Conservation (phyloP, 306 rosid species). For the Senna siamea region DNA sequence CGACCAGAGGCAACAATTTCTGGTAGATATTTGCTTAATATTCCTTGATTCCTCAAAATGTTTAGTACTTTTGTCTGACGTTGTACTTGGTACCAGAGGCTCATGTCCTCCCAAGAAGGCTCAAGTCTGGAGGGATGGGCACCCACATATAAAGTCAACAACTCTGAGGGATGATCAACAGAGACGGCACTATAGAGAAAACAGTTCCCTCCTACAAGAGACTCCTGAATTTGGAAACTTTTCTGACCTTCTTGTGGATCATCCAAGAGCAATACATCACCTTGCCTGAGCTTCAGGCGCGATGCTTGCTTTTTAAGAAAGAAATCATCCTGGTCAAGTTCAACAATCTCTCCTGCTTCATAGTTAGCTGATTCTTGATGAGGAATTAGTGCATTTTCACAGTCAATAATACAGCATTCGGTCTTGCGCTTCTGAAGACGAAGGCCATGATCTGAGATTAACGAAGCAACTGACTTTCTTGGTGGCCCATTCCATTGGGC, state of each 20-base stretch:
- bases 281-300: conserved; percentile 60
- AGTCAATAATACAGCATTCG: conserved; percentile 66
- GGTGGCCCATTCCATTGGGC: conserved; percentile 91
- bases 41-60: conserved; percentile 72
- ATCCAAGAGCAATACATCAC: conserved; percentile 71
- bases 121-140: conserved; percentile 88
- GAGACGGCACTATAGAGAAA: conserved; percentile 71
- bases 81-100: conserved; percentile 96
- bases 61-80: conserved; percentile 92
- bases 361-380: conserved; percentile 49
- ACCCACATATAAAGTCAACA: conserved; percentile 72
- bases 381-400: conserved; percentile 68
- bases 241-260: conserved; percentile 81
- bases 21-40: conserved; percentile 71
- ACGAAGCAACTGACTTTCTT: conserved; percentile 74
- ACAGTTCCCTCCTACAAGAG: conserved; percentile 65
- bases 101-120: conserved; percentile 98
- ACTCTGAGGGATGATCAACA: conserved; percentile 61
- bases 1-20: conserved; percentile 83
- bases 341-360: conserved; percentile 75
- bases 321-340: conserved; percentile 61
- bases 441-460: conserved; percentile 82
- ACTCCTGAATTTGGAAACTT: conserved; percentile 79
- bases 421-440: conserved; percentile 86
- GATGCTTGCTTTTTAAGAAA: conserved; percentile 51